Evolutionary conservation across 495 filamentous ascomycete genomes (phyloP), one percentile per base, ranked within the genome.

Genomic region (Talaromyces adpressus): DNA sequence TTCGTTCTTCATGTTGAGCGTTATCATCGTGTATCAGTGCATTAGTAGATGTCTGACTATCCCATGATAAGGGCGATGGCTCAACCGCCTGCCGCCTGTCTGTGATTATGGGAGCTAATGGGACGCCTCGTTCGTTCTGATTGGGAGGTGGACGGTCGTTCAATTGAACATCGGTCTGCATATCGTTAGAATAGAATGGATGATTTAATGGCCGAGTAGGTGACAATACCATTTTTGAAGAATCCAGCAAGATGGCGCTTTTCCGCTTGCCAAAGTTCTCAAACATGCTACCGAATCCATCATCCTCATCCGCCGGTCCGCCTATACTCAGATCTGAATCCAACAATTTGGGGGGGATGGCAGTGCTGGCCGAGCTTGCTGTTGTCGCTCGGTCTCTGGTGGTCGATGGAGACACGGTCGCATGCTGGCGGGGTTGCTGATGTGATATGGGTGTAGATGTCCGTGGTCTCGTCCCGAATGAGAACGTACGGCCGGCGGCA

Each of bases 401-500:
- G 22, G 82, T 63, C 68, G 69, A 53, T 69, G 85, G 66, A 73
- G 45, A 71, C 11, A 22, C 27, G 4, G 22, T 23, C 22, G 57
- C 73, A 62, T 80, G 74, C 18, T 79, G 77, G 30, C 78, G 75
- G 67, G 79, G 73, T 47, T 68, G 66, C 1, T 72, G 67, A 57
- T 79, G 79, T 18, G 67, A 68, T n/a, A 74, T 68, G 8, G 77
- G 73, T 58, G 79, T 78, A 6, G 80, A 75, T 41, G 76, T 73
- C 16, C 72, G 71, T 18, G 62, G 23, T 59, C 47, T 59, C 6
- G 51, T 47, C 30, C 77, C 89, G 68, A 91, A 91, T 0, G 90
- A 93, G 64, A 92, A 89, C 0, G 90, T 88, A 53, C 90, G 81
- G 23, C 88, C 86, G 56, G 88, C 89, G 29, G 87, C 80, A 64